phyloP scores from a whole-genome alignment of 805 yeast species.

The Pichia membranifaciens region DNA sequence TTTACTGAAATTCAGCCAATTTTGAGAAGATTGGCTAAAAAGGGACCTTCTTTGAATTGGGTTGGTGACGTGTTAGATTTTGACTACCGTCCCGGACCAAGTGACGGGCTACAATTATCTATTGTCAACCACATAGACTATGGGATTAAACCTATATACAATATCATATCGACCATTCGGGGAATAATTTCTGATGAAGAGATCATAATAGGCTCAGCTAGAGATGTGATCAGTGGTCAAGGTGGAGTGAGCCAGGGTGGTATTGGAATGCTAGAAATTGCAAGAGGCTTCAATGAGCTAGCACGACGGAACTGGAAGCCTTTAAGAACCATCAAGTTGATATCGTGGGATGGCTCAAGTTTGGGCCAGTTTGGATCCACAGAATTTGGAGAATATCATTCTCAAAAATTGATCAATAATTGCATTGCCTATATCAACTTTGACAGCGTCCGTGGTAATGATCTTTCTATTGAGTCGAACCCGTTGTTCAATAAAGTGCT shows the following conservation, averaged over 20 bases:
- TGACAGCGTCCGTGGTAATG: slow-evolving; percentile 50
- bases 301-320: slow-evolving; percentile 41
- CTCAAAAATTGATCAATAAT: slow-evolving; percentile 34
- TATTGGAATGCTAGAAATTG: slow-evolving; percentile 45
- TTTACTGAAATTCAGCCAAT: slow-evolving; percentile 38
- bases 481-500: slow-evolving; percentile 50
- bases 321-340: slow-evolving; percentile 34
- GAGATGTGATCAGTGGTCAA: slow-evolving; percentile 48
- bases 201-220: slow-evolving; percentile 48
- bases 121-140: slow-evolving; percentile 39
- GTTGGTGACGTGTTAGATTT: slow-evolving; percentile 37
- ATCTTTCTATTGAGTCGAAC: slow-evolving; percentile 43
- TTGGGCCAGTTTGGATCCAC: slow-evolving; percentile 52
- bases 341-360: slow-evolving; percentile 41
- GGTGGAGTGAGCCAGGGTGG: slow-evolving; percentile 49
- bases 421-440: slow-evolving; percentile 48
- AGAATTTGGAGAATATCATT: slow-evolving; percentile 47
- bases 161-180: slow-evolving; percentile 49
- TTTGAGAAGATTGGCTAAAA: slow-evolving; percentile 31
- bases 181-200: slow-evolving; percentile 50
- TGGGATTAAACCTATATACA: slow-evolving; percentile 38
- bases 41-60: slow-evolving; percentile 35
- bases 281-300: slow-evolving; percentile 44
- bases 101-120: slow-evolving; percentile 29
- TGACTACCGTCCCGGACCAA: slow-evolving; percentile 45